These are phyloP conservation scores for Kodamaea anthophila DNA, from an alignment of 1,139 yeast species.

Conservation along the genomic window DNA sequence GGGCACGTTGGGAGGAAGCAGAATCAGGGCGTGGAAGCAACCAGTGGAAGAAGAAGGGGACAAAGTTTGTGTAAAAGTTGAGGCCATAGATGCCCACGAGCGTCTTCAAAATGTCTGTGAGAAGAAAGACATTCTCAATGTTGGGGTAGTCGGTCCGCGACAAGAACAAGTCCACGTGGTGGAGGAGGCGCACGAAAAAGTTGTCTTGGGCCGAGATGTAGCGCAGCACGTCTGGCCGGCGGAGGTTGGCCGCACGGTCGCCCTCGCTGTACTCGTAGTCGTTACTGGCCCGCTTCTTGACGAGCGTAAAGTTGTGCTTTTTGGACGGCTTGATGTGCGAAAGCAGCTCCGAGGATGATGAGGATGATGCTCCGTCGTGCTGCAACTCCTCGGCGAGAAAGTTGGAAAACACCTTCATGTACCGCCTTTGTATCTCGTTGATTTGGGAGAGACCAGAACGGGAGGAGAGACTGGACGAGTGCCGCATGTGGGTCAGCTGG, in stretches of 20 bases:
- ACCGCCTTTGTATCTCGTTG: slow-evolving; percentile 26
- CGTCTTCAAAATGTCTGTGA: slow-evolving; percentile 24
- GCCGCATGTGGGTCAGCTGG: slow-evolving; percentile 2
- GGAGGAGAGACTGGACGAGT: slow-evolving; percentile 1
- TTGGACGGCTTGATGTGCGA: slow-evolving; percentile 2
- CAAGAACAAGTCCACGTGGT: slow-evolving; percentile 30
- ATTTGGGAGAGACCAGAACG: slow-evolving; percentile 17
- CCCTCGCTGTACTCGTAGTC: slow-evolving; percentile 8
- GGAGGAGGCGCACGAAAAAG: slow-evolving; percentile 29
- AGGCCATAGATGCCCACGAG: slow-evolving; percentile 36
- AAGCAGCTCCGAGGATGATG: slow-evolving; percentile 1
- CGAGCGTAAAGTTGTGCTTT: slow-evolving; percentile 7
- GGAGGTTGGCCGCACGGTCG: slow-evolving; percentile 18
- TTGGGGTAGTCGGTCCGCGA: slow-evolving; percentile 18
- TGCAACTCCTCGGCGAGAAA: slow-evolving; percentile 31
- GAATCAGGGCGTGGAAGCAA: slow-evolving; percentile 17
- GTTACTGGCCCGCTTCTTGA: slow-evolving; percentile 6
- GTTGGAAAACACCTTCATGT: slow-evolving; percentile 27
- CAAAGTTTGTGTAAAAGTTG: slow-evolving; percentile 40
- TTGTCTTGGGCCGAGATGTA: slow-evolving; percentile 34
- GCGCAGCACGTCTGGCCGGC: slow-evolving; percentile 32
- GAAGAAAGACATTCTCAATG: slow-evolving; percentile 16
- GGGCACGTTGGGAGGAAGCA: slow-evolving; percentile 12
- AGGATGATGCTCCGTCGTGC: neutral
- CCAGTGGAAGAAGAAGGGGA: slow-evolving; percentile 48